Evolutionary conservation across 2,329 filamentous ascomycete species (phyloP).

Genomic region (Chaetomiaceae sp.): DNA sequence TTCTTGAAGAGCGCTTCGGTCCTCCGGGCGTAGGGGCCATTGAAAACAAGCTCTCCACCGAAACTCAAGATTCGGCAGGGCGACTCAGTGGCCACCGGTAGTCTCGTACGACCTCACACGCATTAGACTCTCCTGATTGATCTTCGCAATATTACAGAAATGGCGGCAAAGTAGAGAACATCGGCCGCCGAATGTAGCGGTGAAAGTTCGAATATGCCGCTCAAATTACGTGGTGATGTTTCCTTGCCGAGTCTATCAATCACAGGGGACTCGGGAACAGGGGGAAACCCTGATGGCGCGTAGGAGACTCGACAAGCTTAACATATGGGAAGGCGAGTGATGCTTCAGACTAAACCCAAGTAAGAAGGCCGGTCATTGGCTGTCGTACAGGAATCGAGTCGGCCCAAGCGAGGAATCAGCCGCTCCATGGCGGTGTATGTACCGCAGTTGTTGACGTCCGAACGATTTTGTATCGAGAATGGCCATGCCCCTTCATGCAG

Average conservation of each 20-base stretch:
- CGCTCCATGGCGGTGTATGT: slow-evolving; percentile 6
- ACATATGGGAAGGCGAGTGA: not conserved
- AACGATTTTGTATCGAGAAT: not conserved
- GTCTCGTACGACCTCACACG: slow-evolving; percentile 1
- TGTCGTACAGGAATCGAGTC: slow-evolving; percentile 6
- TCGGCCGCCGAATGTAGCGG: not conserved
- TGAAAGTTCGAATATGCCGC: not conserved
- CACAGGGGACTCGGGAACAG: not conserved
- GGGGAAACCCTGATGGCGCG: not conserved
- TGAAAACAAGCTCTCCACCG: not conserved
- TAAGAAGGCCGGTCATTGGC: not conserved
- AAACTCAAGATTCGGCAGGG: not conserved
- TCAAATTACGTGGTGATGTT: not conserved
- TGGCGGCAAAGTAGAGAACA: not conserved
- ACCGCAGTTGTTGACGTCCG: not conserved
- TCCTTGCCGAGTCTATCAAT: not conserved
- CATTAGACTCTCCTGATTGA: not conserved
- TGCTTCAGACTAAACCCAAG: not conserved
- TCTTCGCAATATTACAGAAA: not conserved
- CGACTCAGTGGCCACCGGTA: not conserved
- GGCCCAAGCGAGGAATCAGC: not conserved
- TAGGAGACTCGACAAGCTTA: not conserved
- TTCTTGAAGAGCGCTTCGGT: not conserved
- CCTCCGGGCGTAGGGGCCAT: not conserved
- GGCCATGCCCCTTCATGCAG: not conserved